A percentile compares a stretch with the other conserved stretches of the same genome.
phyloP scores from a whole-genome alignment of 169 alveolate genomes.

The Plasmodium sp. region DNA sequence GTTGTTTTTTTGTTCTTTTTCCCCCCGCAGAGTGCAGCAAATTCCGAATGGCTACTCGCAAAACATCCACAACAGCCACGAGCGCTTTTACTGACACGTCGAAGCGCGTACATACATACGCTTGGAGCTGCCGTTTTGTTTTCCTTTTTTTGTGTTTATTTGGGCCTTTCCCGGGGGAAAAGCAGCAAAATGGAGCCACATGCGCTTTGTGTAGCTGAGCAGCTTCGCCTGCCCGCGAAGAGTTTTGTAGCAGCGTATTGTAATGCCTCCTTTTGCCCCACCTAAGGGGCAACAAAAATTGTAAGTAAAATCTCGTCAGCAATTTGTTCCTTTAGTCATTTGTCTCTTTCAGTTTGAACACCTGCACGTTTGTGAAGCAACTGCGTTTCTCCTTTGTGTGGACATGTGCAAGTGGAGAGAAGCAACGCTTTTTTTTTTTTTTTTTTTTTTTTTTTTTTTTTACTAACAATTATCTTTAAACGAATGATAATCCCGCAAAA shows the following conservation, averaged over 20 bases:
- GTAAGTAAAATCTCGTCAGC: not conserved
- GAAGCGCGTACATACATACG: not conserved
- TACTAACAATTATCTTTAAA: not conserved
- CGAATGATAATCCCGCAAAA: not conserved
- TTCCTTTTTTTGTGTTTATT: too few species aligned
- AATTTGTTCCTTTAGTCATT: not conserved
- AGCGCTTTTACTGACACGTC: conserved; percentile 6
- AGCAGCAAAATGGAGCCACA: not conserved
- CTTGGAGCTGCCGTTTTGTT: not conserved
- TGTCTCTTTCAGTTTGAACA: not conserved
- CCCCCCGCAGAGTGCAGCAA: conserved; percentile 36
- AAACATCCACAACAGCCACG: conserved; percentile 7
- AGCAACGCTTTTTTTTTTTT: not conserved
- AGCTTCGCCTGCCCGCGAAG: not conserved
- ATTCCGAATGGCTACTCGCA: conserved; percentile 30
- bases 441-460: not conserved
- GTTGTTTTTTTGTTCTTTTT: not conserved
- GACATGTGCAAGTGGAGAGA: not conserved
- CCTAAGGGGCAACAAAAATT: not conserved
- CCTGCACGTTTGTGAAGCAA: not conserved
- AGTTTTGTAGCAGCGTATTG: not conserved
- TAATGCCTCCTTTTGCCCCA: not conserved
- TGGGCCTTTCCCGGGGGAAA: not conserved
- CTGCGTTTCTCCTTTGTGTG: not conserved
- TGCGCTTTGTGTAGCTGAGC: not conserved